phyloP scores from a whole-genome alignment of 2,329 filamentous ascomycete species.

The Coniella vitis region DNA sequence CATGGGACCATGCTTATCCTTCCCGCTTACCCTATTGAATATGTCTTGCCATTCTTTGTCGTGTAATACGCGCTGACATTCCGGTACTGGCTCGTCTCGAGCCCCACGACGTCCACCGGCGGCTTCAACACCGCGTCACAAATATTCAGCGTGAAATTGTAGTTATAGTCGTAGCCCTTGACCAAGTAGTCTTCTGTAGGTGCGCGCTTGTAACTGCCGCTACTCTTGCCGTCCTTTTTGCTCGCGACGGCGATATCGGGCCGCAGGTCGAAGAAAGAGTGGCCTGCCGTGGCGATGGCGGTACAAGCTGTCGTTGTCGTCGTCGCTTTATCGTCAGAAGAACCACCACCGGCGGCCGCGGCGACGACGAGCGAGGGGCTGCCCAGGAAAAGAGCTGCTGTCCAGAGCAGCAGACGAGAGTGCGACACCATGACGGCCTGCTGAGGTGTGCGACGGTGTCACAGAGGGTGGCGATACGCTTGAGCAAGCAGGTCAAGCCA shows the following conservation, averaged over 20 bases:
- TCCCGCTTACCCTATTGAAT: slow-evolving; percentile 64
- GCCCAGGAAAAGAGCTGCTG: slow-evolving; percentile 10
- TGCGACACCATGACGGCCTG: slow-evolving; percentile 10
- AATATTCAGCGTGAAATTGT: slow-evolving; percentile 80
- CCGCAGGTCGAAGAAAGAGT: slow-evolving; percentile 51
- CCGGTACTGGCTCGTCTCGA: slow-evolving; percentile 54
- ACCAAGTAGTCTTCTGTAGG: slow-evolving; percentile 52
- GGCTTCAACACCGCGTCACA: slow-evolving; percentile 68
- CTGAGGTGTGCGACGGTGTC: too few species aligned
- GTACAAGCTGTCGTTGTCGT: slow-evolving; percentile 44
- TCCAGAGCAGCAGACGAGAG: slow-evolving; percentile 10
- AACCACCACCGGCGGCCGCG: slow-evolving; percentile 7
- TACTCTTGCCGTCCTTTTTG: slow-evolving; percentile 35
- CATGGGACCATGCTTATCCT: too few species aligned
- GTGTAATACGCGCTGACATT: slow-evolving; percentile 78
- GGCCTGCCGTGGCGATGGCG: slow-evolving; percentile 46
- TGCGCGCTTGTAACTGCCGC: slow-evolving; percentile 28
- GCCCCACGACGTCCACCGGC: slow-evolving; percentile 55
- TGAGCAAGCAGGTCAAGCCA: too few species aligned
- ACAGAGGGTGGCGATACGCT: too few species aligned
- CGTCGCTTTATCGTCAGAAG: slow-evolving; percentile 19
- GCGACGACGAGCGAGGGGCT: slow-evolving; percentile 5
- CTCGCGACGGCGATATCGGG: slow-evolving; percentile 43
- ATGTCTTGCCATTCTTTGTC: slow-evolving; percentile 51
- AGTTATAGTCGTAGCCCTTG: slow-evolving; percentile 68